phyloP scores from a whole-genome alignment of 345 rosid genomes.

The Odontarrhena argentea region DNA sequence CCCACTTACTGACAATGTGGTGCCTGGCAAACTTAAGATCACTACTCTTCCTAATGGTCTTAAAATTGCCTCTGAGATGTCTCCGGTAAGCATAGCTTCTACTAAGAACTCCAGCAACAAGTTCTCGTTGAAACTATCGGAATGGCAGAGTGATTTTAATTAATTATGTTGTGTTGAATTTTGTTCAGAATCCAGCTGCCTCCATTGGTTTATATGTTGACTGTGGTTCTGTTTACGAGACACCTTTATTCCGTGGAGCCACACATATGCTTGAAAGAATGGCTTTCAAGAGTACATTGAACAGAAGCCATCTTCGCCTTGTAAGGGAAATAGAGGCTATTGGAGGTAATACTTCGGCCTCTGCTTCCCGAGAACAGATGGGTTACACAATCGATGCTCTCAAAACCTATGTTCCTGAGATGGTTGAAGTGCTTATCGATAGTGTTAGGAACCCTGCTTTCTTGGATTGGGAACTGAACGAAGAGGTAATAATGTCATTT shows the following conservation, averaged over 20 bases:
- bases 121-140: not conserved
- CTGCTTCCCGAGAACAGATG: constrained; percentile 88
- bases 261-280: constrained; percentile 83
- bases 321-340: constrained; percentile 87
- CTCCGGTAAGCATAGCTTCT: constrained; percentile 44
- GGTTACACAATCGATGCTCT: constrained; percentile 88
- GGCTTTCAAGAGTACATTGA: constrained; percentile 88
- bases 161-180: constrained; percentile 29
- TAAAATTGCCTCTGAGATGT: constrained; percentile 57
- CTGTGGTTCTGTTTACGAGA: constrained; percentile 76
- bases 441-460: constrained; percentile 88
- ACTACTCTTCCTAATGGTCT: constrained; percentile 74
- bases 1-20: constrained; percentile 64
- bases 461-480: constrained; percentile 91
- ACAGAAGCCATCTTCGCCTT: constrained; percentile 75
- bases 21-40: constrained; percentile 57
- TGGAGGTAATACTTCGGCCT: constrained; percentile 73
- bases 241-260: constrained; percentile 65
- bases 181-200: constrained; percentile 69
- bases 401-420: constrained; percentile 82
- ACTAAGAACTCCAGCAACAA: not conserved
- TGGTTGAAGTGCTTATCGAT: constrained; percentile 89
- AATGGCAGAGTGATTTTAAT: constrained; percentile 30
- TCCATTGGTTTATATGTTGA: constrained; percentile 78
- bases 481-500: constrained; percentile 52